Evolutionary conservation across 345 rosid species (phyloP).

Genomic region (Ceriops tagal): DNA sequence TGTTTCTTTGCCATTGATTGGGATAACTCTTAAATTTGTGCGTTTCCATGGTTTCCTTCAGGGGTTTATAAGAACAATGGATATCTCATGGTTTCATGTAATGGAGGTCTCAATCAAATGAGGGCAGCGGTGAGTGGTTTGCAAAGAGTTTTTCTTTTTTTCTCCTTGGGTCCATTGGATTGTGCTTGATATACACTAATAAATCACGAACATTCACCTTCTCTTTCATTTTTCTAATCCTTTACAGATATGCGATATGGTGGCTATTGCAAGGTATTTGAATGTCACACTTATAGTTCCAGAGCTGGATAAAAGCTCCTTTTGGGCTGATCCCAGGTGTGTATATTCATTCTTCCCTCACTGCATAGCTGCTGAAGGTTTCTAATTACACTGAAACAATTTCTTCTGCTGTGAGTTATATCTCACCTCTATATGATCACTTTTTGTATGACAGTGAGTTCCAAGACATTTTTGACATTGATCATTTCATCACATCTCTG

Average conservation of each 20-base stretch:
- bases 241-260: slow-evolving; percentile 83
- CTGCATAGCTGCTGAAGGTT: neutral
- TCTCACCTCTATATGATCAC: neutral
- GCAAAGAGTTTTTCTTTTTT: neutral
- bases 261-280: slow-evolving; percentile 73
- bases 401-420: neutral
- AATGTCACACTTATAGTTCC: slow-evolving; percentile 90
- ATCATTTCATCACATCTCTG: slow-evolving; percentile 23
- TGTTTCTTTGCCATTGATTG: neutral
- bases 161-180: neutral
- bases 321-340: slow-evolving; percentile 92
- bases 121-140: slow-evolving; percentile 67
- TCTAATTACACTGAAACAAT: neutral
- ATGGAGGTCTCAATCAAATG: slow-evolving; percentile 96
- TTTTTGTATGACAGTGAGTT: slow-evolving; percentile 25
- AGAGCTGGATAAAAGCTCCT: slow-evolving; percentile 78
- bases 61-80: slow-evolving; percentile 96
- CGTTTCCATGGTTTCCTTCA: slow-evolving; percentile 23
- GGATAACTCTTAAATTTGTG: neutral
- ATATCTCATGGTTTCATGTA: slow-evolving; percentile 87
- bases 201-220: too few relatives aligned
- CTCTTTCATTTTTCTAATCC: neutral
- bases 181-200: neutral
- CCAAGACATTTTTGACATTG: slow-evolving; percentile 27
- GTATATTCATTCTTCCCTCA: slow-evolving; percentile 3